Conservation (phyloP, 2,329 filamentous ascomycete species). For the Aspergillus persii region DNA sequence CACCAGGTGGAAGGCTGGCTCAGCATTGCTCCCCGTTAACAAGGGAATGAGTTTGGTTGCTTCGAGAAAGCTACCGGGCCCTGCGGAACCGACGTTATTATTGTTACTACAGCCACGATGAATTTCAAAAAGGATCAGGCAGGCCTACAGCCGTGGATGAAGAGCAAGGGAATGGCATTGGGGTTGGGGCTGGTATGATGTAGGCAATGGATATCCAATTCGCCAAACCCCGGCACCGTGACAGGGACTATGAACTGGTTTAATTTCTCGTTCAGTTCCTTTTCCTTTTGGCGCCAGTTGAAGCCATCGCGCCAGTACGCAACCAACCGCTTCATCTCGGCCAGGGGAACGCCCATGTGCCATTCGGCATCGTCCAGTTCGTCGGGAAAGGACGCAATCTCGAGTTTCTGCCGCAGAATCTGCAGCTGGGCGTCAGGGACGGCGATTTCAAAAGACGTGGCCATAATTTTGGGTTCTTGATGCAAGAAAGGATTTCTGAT, state of each 20-base stretch:
- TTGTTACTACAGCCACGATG: background rate
- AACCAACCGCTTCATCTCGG: constrained; percentile 56
- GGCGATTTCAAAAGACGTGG: constrained; percentile 47
- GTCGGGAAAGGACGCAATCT: constrained; percentile 54
- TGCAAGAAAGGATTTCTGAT: background rate
- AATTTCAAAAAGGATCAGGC: background rate
- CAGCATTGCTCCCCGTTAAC: constrained; percentile 35
- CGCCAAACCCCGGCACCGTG: constrained; percentile 57
- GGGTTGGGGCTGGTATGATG: constrained; percentile 54
- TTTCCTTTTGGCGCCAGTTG: constrained; percentile 62
- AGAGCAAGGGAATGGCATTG: constrained; percentile 63
- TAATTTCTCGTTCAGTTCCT: constrained; percentile 55
- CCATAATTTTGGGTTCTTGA: background rate
- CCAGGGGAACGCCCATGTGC: constrained; percentile 60
- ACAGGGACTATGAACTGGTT: constrained; percentile 59
- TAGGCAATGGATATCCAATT: constrained; percentile 63
- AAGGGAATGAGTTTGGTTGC: constrained; percentile 43
- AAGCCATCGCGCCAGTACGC: constrained; percentile 56
- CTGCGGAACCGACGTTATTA: constrained; percentile 25
- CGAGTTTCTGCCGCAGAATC: constrained; percentile 56
- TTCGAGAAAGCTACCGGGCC: constrained; percentile 67
- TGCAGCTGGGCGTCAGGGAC: constrained; percentile 54
- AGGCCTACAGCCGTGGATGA: constrained; percentile 61
- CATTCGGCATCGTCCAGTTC: constrained; percentile 54
- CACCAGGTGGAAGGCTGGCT: constrained; percentile 53